Evolutionary conservation across 345 rosid species (phyloP), one percentile per base, ranked within the genome.

Genomic region (Camelina neglecta): DNA sequence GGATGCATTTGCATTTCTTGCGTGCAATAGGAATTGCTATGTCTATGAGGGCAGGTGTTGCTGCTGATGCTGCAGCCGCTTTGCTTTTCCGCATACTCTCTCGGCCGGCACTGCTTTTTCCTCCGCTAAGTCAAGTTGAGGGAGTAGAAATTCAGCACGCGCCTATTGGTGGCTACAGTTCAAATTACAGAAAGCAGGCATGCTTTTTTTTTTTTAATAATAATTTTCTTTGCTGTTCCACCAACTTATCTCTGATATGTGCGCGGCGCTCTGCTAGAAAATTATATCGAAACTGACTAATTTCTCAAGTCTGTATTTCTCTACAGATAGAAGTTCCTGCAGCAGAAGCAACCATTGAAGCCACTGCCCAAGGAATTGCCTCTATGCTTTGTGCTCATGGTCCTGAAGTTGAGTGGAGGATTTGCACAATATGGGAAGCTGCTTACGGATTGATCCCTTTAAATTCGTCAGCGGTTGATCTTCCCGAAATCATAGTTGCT

Each of bases 301-400:
- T 51, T 11, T 70, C 51, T 49, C 69, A 53, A 78, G 61, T 29
- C 56, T 77, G 65, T 76, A 45, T 36, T 38, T 74, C 66, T 73
- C 63, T 72, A 41, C 89, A 91, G 98, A 88, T 90, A 80, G 97
- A 94, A 84, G 92, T 92, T 65, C 96, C 97, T 63, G 95, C 96
- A 29, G 93, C 96, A 79, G 96, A 89, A 88, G 97, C 96, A 73
- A 92, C 93, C 50, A 94, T 94, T 75, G 98, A 94, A 87, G 98
- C 98, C 68, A 94, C 98, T 65, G 98, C 98, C 68, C 98, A 94
- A 82, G 98, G 98, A 72, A 94, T 94, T 79, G 97, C 98, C 36
- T 94, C 98, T 11, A 90, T 94, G 97, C 98, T 94, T 73, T 94
- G 98, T 83, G 98, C 97, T 76, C 98, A 94, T 64, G 98, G 98